Percentiles rank a stretch among this genome's conserved stretches.
These are phyloP conservation scores for Gracilaria domingensis DNA, from an alignment of 23 red algal genomes.

Conservation along the genomic window DNA sequence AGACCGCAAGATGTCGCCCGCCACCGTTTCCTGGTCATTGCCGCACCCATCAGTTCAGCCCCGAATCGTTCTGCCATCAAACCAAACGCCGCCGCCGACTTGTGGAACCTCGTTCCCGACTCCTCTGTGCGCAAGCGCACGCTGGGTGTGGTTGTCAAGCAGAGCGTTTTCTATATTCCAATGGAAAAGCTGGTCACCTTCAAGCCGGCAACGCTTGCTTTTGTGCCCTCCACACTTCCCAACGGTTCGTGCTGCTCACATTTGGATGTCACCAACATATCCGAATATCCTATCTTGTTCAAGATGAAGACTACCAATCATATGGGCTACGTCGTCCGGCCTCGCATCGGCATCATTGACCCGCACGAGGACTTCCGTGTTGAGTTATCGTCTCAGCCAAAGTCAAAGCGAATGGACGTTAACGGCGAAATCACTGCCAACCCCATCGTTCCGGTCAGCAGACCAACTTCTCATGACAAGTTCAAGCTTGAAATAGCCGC, in stretches of 20 bases:
- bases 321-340: slow-evolving; percentile 31
- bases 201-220: slow-evolving; percentile 19
- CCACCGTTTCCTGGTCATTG: slow-evolving; percentile 24
- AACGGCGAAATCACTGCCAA: slow-evolving; percentile 32
- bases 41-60: slow-evolving; percentile 14
- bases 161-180: slow-evolving; percentile 30
- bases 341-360: slow-evolving; percentile 25
- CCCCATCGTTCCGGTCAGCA: slow-evolving; percentile 27
- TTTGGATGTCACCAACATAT: slow-evolving; percentile 33
- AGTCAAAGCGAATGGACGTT: slow-evolving; percentile 30
- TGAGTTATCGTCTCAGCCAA: slow-evolving; percentile 28
- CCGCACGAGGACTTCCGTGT: background rate
- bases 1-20: slow-evolving; percentile 13
- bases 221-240: slow-evolving; percentile 4
- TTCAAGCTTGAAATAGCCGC: slow-evolving; percentile 28
- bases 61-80: background rate
- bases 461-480: slow-evolving; percentile 35
- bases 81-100: background rate
- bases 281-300: slow-evolving; percentile 19
- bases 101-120: slow-evolving; percentile 14
- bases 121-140: background rate
- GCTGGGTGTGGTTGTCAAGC: slow-evolving; percentile 12
- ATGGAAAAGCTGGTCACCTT: slow-evolving; percentile 19
- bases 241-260: slow-evolving; percentile 39
- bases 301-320: slow-evolving; percentile 43